phyloP scores from a whole-genome alignment of 192 early-diverging fungal species.

The Backusella luteola region DNA sequence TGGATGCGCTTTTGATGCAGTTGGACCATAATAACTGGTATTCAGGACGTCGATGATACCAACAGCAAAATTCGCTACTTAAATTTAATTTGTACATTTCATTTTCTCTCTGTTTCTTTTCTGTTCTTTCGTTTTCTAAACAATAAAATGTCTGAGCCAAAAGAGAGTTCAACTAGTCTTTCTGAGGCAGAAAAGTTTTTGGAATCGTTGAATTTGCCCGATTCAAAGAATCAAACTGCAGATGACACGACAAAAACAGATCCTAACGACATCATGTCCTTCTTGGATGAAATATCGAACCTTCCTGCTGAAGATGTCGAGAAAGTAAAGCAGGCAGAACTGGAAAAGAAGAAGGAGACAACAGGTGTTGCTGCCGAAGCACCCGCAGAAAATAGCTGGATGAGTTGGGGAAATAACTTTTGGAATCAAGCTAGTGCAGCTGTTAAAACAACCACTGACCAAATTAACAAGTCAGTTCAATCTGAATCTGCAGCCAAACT shows the following conservation, averaged over 20 bases:
- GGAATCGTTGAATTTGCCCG: slow-evolving; percentile 27
- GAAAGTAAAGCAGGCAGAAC: slow-evolving; percentile 6
- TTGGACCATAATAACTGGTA: slow-evolving; percentile 43
- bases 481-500: slow-evolving; percentile 45
- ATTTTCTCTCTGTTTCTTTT: slow-evolving; percentile 3
- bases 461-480: slow-evolving; percentile 50
- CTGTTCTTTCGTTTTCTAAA: background rate
- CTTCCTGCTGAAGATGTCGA: background rate
- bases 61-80: background rate
- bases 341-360: background rate
- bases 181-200: slow-evolving; percentile 37
- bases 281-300: slow-evolving; percentile 34
- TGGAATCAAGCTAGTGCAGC: slow-evolving; percentile 55
- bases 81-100: background rate
- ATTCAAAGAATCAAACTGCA: background rate
- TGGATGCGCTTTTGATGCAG: slow-evolving; percentile 38
- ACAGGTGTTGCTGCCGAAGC: background rate
- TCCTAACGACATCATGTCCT: slow-evolving; percentile 37
- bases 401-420: slow-evolving; percentile 45
- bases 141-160: background rate
- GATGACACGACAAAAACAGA: slow-evolving; percentile 7
- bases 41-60: background rate
- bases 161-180: slow-evolving; percentile 12
- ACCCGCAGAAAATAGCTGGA: slow-evolving; percentile 13
- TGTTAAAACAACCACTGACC: slow-evolving; percentile 54